phyloP scores from a whole-genome alignment of 805 yeast genomes.

The Komagataella phaffii region DNA sequence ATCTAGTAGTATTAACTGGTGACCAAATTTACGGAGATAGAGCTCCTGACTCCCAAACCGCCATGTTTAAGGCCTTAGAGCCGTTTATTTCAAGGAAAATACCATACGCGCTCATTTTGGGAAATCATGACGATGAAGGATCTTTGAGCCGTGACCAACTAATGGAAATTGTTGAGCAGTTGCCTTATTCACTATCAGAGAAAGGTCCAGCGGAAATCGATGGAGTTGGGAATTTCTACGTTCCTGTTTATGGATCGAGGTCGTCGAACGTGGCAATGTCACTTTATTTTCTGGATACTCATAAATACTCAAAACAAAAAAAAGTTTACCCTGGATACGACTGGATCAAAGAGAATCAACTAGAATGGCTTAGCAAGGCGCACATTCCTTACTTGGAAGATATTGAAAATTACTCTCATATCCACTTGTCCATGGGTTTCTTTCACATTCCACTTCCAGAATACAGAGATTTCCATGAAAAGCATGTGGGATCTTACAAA shows the following conservation, averaged over 20 bases:
- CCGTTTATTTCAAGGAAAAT: slow-evolving; percentile 57
- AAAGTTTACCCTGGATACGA: slow-evolving; percentile 68
- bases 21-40: slow-evolving; percentile 81
- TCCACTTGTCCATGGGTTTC: slow-evolving; percentile 70
- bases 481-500: slow-evolving; percentile 40
- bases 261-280: slow-evolving; percentile 30
- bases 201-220: slow-evolving; percentile 54
- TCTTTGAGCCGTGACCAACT: slow-evolving; percentile 43
- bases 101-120: slow-evolving; percentile 79
- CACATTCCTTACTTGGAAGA: slow-evolving; percentile 16
- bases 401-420: slow-evolving; percentile 21
- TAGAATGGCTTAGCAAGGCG: slow-evolving; percentile 35
- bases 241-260: slow-evolving; percentile 22
- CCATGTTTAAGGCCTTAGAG: slow-evolving; percentile 60
- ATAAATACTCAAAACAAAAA: slow-evolving; percentile 57
- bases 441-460: slow-evolving; percentile 94
- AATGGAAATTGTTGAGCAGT: slow-evolving; percentile 35
- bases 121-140: slow-evolving; percentile 93
- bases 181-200: slow-evolving; percentile 59
- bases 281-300: slow-evolving; percentile 75
- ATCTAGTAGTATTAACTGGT: slow-evolving; percentile 78
- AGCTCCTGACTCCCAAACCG: slow-evolving; percentile 71
- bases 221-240: slow-evolving; percentile 76
- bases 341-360: slow-evolving; percentile 63
- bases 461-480: slow-evolving; percentile 34